A percentile compares a stretch with the other conserved stretches of the same genome.
phyloP scores from a whole-genome alignment of 2,329 filamentous ascomycete species.

The Trichoderma breve region DNA sequence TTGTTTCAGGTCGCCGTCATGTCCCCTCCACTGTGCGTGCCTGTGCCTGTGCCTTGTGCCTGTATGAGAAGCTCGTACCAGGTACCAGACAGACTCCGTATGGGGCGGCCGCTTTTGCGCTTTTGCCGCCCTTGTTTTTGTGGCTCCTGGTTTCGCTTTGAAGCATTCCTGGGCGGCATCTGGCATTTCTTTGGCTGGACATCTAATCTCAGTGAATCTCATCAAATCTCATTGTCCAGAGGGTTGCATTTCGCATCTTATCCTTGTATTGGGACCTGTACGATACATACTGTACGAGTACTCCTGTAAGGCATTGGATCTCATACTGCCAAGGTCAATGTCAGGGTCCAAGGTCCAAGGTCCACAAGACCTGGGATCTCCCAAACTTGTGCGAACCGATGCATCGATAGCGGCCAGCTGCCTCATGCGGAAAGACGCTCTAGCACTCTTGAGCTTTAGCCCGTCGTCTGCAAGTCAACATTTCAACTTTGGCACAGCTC shows the following conservation, averaged over 20 bases:
- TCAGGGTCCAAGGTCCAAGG: too few species aligned
- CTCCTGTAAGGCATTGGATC: too few species aligned
- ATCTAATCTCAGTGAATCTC: background rate
- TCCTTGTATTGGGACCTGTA: too few species aligned
- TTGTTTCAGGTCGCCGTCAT: slow-evolving; percentile 8
- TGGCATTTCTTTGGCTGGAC: background rate
- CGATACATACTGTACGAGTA: too few species aligned
- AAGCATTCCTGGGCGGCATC: background rate
- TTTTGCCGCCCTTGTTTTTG: background rate
- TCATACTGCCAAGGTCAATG: too few species aligned
- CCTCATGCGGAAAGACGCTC: background rate
- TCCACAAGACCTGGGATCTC: background rate
- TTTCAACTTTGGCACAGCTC: background rate
- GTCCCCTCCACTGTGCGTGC: background rate
- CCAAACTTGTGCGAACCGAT: background rate
- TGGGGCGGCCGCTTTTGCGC: background rate
- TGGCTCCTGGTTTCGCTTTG: background rate
- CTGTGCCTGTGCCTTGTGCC: background rate
- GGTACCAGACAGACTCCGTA: background rate
- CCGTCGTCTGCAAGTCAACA: background rate
- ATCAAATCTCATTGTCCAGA: background rate
- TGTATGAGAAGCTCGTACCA: background rate
- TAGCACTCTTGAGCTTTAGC: background rate
- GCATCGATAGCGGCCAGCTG: background rate
- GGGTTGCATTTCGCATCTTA: background rate